Percentiles rank a stretch among this genome's conserved stretches.
Conservation (phyloP, 495 filamentous ascomycete species). For the Gamarada debralockiae region DNA sequence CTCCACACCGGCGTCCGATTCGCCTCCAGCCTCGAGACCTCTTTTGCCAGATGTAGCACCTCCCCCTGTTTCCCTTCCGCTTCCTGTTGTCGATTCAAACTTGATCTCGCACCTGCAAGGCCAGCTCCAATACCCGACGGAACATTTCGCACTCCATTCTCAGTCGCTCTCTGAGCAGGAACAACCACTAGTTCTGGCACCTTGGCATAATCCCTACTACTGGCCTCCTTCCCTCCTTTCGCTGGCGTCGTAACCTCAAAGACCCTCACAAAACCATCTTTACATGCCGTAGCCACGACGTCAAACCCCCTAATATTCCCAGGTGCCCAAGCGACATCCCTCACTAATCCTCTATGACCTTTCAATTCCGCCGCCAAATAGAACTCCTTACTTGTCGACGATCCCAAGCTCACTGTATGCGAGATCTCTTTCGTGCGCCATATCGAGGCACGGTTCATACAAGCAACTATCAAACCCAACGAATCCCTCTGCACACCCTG, state of each 20-base stretch:
- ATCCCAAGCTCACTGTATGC: slow-evolving; percentile 41
- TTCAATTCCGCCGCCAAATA: slow-evolving; percentile 73
- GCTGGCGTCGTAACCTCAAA: slow-evolving; percentile 69
- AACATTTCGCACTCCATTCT: slow-evolving; percentile 19
- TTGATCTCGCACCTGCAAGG: slow-evolving; percentile 46
- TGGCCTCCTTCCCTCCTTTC: slow-evolving; percentile 21
- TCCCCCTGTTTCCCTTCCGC: slow-evolving; percentile 34
- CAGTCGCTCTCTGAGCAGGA: slow-evolving; percentile 3
- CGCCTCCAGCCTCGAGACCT: slow-evolving; percentile 49
- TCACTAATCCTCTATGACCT: slow-evolving; percentile 70
- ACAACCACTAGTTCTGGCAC: slow-evolving; percentile 18
- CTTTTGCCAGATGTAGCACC: slow-evolving; percentile 40
- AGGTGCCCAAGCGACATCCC: slow-evolving; percentile 90
- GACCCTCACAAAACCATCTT: slow-evolving; percentile 83
- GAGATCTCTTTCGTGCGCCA: slow-evolving; percentile 69
- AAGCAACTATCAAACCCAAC: slow-evolving; percentile 74
- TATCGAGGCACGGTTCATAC: slow-evolving; percentile 74
- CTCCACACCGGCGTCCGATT: slow-evolving; percentile 57
- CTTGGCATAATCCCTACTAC: slow-evolving; percentile 16
- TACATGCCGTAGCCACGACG: slow-evolving; percentile 85
- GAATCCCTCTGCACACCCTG: slow-evolving; percentile 72
- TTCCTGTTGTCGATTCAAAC: slow-evolving; percentile 26
- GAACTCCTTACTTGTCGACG: slow-evolving; percentile 55
- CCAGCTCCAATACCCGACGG: slow-evolving; percentile 57
- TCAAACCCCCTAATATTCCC: slow-evolving; percentile 85